Percentiles rank a stretch among this genome's conserved stretches.
These are phyloP conservation scores for Jacaranda copaia DNA, from an alignment of 257 asterid genomes.

Conservation along the genomic window DNA sequence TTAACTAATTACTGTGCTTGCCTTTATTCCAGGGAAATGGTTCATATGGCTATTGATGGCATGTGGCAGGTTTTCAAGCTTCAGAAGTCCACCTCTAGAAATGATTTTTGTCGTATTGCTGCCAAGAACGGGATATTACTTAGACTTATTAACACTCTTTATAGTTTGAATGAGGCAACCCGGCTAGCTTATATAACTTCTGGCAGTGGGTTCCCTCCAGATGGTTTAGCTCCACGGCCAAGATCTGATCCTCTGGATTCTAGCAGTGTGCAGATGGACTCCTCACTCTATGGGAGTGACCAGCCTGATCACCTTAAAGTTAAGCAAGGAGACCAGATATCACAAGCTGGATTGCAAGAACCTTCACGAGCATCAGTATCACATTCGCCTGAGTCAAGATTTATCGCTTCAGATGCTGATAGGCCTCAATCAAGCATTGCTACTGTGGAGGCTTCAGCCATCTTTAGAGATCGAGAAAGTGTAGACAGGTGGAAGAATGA, in stretches of 20 bases:
- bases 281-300: conserved; percentile 65
- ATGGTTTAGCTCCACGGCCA: conserved; percentile 68
- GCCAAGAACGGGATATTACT: conserved; percentile 92
- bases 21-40: conserved; percentile 85
- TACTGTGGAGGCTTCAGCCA: conserved; percentile 40
- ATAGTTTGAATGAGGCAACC: conserved; percentile 92
- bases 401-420: conserved; percentile 58
- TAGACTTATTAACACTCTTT: conserved; percentile 91
- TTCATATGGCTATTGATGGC: conserved; percentile 99
- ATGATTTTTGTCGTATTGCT: conserved; percentile 94
- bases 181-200: conserved; percentile 82
- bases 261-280: conserved; percentile 58
- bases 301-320: conserved; percentile 67
- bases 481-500: conserved; percentile 66
- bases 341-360: conserved; percentile 65
- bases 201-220: conserved; percentile 78
- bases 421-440: conserved; percentile 47
- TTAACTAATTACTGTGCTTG: conserved; percentile 41
- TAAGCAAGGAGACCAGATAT: conserved; percentile 75
- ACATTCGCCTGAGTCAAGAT: conserved; percentile 72
- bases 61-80: conserved; percentile 99
- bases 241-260: conserved; percentile 82
- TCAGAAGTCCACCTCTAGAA: conserved; percentile 90
- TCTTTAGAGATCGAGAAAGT: conserved; percentile 43
- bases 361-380: conserved; percentile 70